Evolutionary conservation across 805 yeast species (phyloP).

Genomic region (Candida ortonii): DNA sequence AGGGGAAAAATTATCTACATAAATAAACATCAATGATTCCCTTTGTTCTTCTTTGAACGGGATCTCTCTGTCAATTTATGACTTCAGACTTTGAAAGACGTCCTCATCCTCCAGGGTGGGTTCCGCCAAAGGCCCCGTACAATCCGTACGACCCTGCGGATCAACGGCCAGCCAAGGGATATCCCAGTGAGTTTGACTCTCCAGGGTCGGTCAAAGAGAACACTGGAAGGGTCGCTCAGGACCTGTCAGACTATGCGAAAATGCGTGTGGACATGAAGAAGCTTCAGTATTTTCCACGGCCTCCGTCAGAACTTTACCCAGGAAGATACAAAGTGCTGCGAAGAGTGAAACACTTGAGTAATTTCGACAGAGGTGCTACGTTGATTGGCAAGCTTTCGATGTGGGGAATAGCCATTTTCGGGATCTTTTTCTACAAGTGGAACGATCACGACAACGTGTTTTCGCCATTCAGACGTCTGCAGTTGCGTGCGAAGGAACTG

Average conservation of each 20-base stretch:
- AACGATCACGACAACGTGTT: conserved; percentile 77
- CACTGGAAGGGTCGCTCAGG: conserved; percentile 48
- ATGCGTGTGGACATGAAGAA: conserved; percentile 72
- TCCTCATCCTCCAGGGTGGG: conserved; percentile 78
- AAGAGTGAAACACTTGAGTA: conserved; percentile 48
- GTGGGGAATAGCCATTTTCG: conserved; percentile 49
- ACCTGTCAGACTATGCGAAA: conserved; percentile 63
- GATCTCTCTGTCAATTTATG: no score
- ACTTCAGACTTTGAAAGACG: conserved; percentile 53
- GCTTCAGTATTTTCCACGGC: conserved; percentile 75
- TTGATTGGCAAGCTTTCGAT: conserved; percentile 52
- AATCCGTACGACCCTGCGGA: conserved; percentile 83
- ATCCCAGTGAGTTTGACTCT: conserved; percentile 74
- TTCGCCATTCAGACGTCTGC: conserved; percentile 61
- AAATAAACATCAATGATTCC: no score
- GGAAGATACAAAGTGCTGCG: conserved; percentile 75
- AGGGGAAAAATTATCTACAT: no score
- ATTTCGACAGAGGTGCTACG: conserved; percentile 60
- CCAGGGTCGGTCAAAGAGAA: conserved; percentile 59
- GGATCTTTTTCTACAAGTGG: conserved; percentile 77
- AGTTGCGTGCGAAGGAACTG: conserved; percentile 53
- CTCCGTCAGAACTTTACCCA: conserved; percentile 68
- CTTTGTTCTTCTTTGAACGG: no score
- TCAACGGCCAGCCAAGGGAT: conserved; percentile 75
- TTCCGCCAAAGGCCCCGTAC: conserved; percentile 77